Conservation (phyloP, 441 rosid genomes). For the Omphalea diandra region DNA sequence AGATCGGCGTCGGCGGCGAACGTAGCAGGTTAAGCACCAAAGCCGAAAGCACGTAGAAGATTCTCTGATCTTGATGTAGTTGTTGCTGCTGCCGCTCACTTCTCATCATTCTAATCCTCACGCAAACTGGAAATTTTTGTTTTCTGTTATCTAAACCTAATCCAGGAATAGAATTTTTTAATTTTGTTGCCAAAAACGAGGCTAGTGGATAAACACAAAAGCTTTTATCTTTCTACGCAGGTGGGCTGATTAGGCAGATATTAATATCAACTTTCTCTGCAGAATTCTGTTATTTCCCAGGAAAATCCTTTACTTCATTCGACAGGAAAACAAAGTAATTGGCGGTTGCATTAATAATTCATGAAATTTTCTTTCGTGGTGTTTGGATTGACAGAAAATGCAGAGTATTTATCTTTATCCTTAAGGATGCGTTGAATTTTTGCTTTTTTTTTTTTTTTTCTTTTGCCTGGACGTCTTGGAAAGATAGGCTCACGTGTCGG, state of each 20-base stretch:
- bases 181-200: constrained; percentile 39
- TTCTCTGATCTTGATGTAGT: no score
- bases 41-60: constrained; percentile 62
- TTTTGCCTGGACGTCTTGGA: neutral
- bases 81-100: constrained; percentile 48
- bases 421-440: neutral
- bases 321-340: constrained; percentile 20
- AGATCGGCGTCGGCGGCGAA: constrained; percentile 55
- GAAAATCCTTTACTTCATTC: constrained; percentile 28
- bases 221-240: constrained; percentile 27
- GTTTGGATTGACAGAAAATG: constrained; percentile 25
- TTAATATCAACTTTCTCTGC: neutral
- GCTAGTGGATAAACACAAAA: constrained; percentile 44
- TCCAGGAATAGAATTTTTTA: neutral
- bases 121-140: neutral
- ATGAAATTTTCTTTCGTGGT: neutral
- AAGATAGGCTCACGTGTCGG: neutral
- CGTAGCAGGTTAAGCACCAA: constrained; percentile 66
- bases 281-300: constrained; percentile 29
- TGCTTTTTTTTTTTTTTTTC: no score
- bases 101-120: constrained; percentile 45
- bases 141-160: no score
- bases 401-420: constrained; percentile 1
- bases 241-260: constrained; percentile 27
- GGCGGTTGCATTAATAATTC: neutral